Conservation (phyloP, 2,329 filamentous ascomycete genomes). For the Neofusicoccum kwambonambiense region DNA sequence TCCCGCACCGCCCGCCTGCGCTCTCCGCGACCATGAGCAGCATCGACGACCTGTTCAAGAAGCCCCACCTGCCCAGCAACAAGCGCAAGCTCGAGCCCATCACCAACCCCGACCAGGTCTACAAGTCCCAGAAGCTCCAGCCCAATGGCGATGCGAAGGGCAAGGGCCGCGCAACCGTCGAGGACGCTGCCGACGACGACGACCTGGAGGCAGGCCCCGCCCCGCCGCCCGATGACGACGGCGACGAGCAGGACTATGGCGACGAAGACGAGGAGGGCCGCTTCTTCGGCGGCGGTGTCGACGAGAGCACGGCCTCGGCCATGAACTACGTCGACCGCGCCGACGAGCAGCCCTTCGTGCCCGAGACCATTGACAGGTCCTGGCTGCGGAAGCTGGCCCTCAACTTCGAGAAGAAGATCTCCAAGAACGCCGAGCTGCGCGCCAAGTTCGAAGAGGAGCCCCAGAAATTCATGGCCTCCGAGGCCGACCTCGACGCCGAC, state of each 20-base stretch:
- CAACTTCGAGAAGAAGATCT: slow-evolving; percentile 86
- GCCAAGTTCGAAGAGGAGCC: slow-evolving; percentile 81
- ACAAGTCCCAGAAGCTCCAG: slow-evolving; percentile 59
- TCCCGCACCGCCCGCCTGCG: not conserved
- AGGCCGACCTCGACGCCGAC: slow-evolving; percentile 85
- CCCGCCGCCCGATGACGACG: slow-evolving; percentile 52
- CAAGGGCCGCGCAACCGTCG: slow-evolving; percentile 47
- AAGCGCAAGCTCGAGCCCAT: slow-evolving; percentile 61
- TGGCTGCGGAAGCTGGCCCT: slow-evolving; percentile 83
- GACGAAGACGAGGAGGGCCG: slow-evolving; percentile 85
- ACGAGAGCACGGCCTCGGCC: slow-evolving; percentile 60
- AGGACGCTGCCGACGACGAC: slow-evolving; percentile 46
- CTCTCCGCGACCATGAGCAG: slow-evolving; percentile 49
- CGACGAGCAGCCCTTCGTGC: slow-evolving; percentile 39
- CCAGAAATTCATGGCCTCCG: slow-evolving; percentile 76
- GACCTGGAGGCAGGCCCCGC: slow-evolving; percentile 52
- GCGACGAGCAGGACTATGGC: slow-evolving; percentile 54
- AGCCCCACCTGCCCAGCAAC: slow-evolving; percentile 46
- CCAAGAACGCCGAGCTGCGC: slow-evolving; percentile 84
- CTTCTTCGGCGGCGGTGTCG: slow-evolving; percentile 93
- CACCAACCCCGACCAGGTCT: slow-evolving; percentile 57
- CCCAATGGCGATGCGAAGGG: slow-evolving; percentile 51
- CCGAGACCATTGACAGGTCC: slow-evolving; percentile 75
- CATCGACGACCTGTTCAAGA: slow-evolving; percentile 64
- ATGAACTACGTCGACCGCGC: slow-evolving; percentile 15